Base-by-base conservation (phyloP, 345 rosid genomes). In the Melaleuca alternifolia region DNA sequence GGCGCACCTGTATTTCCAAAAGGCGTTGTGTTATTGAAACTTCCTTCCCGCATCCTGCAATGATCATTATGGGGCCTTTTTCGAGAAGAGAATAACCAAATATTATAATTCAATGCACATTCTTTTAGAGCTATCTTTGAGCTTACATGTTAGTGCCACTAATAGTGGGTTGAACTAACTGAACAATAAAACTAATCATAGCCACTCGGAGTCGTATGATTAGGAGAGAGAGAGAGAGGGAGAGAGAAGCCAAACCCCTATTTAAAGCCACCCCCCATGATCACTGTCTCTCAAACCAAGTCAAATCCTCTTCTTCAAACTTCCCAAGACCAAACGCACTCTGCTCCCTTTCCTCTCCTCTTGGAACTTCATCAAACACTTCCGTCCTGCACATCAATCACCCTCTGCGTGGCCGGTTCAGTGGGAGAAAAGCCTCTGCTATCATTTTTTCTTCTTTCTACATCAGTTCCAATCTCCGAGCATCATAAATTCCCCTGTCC, bases 211-310 rank as follows among this genome's bases (percentile, higher is more conserved):
- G n/a, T n/a, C n/a, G n/a, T n/a, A n/a, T n/a, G n/a, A n/a, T n/a
- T n/a, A n/a, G n/a, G n/a, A n/a, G n/a, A n/a, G n/a, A n/a, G n/a
- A n/a, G n/a, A n/a, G 82, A 87, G 62, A 10, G 89, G 56, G 85
- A 54, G 26, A 76, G 20, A 89, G n/a, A 84, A 84, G 84, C 71
- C 88, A 51, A 52, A 16, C 65, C 86, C 77, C 89, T 91, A 92
- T 91, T 65, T 89, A 91, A 90, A 11, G 88, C 88, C 51, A 24
- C 46, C 51, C 30, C 46, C 30, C 13, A 23, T 46, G 59, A 51
- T 59, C 86, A 76, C 86, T 4, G 15, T 44, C 1, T 10, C 2
- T 6, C 59, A 76, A 8, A 2, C 50, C 89, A 87, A 85, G 20
- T 86, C 86, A 85, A 81, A 41, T 79, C 62, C 84, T 41, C 24